Evolutionary conservation across 306 rosid genomes (phyloP), one percentile per base, ranked within the genome.

Genomic region (Fragaria ananassa): DNA sequence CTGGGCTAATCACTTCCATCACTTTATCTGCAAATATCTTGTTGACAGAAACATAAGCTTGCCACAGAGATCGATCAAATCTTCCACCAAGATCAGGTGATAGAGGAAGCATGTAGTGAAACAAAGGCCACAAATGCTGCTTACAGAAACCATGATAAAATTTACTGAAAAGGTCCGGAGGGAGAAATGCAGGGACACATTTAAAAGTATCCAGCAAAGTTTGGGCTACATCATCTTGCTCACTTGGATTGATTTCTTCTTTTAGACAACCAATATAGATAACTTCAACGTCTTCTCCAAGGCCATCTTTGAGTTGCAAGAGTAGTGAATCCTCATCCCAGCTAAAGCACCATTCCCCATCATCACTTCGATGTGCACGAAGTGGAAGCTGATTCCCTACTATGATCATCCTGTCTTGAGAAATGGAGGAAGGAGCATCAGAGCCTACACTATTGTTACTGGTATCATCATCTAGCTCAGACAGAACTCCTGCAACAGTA

Each of bases 311-410:
- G 69, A 92, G 93, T 82, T 92, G 96, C 50, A 92, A 83, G 74
- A 92, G 92, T 78, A 92, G 96, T 15, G 97, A 92, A 78, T 92
- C 97, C 76, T 92, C 96, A 71, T 92, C 97, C 97, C 93, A 87
- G 72, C 86, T 83, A 71, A 92, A 90, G 70, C 60, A 83, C 96
- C 93, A 92, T 13, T 57, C 79, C 68, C 93, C 97, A 80, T 84
- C 63, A 0, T 83, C 89, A 34, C 78, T 77, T 50, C 81, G 82
- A 44, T 86, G 80, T 0, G 85, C 88, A 66, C 75, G 85, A 54
- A 92, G 71, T 2, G 97, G 97, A 78, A 92, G 97, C 81, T 92
- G 96, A 72, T 92, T 92, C 51, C 97, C 97, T 10, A 92, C 96
- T 49, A 92, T 88, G 74, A 92, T 88, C 91, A 90, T 89, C 80